Percentiles rank a stretch among this genome's conserved stretches.
Conservation (phyloP, 345 rosid genomes). For the Jatropha curcas region DNA sequence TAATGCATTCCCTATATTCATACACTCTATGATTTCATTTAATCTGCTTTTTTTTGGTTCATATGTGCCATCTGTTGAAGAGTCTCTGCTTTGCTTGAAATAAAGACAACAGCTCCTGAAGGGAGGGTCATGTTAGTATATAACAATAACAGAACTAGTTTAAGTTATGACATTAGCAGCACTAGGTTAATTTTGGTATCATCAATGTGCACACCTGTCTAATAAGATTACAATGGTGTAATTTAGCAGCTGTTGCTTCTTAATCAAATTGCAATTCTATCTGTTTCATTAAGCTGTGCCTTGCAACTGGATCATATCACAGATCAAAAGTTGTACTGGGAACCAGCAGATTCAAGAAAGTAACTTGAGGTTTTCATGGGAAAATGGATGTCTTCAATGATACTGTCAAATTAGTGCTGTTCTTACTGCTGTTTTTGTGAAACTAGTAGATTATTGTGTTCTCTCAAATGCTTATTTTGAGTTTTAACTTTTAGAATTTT, state of each 20-base stretch:
- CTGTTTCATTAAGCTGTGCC: not conserved
- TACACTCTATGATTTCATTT: conserved; percentile 1
- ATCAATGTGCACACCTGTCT: not conserved
- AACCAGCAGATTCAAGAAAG: not conserved
- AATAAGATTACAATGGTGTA: not conserved
- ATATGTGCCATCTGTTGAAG: not conserved
- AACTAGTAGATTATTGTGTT: not conserved
- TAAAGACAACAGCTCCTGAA: not conserved
- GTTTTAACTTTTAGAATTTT: not conserved
- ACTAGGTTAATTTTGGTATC: not conserved
- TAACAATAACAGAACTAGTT: too few relatives aligned
- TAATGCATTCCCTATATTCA: not conserved
- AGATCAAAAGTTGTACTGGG: not conserved
- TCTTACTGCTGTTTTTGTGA: not conserved
- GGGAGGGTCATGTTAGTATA: not conserved
- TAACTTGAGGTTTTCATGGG: not conserved
- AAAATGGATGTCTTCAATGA: not conserved
- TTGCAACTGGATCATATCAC: not conserved
- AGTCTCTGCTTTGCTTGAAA: not conserved
- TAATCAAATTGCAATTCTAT: not conserved
- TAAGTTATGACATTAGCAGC: not conserved
- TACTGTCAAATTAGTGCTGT: not conserved
- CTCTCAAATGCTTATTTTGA: not conserved
- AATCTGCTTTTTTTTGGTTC: not conserved
- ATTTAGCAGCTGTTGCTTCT: conserved; percentile 1